phyloP scores from a whole-genome alignment of 257 asterid genomes.

The Nicotiana paniculata region DNA sequence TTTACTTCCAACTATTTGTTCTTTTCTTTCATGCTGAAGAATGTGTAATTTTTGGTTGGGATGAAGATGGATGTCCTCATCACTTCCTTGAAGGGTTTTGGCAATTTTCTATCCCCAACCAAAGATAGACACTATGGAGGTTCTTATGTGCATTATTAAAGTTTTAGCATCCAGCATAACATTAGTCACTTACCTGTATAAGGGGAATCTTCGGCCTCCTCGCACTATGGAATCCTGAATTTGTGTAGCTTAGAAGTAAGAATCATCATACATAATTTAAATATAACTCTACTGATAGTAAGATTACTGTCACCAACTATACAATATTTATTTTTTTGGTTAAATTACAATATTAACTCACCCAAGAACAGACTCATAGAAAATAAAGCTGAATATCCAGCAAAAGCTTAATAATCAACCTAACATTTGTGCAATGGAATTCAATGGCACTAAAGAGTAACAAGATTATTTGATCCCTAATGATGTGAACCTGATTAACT shows the following conservation, averaged over 20 bases:
- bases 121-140: neutral
- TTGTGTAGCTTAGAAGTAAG: constrained; percentile 14
- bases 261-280: neutral
- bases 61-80: neutral
- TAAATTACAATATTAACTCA: neutral
- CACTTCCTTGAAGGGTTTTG: neutral
- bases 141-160: neutral
- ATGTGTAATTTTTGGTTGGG: neutral
- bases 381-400: neutral
- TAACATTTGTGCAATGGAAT: neutral
- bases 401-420: neutral
- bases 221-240: constrained; percentile 78
- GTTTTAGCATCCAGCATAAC: neutral
- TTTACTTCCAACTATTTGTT: neutral
- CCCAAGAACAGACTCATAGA: neutral
- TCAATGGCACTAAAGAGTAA: neutral
- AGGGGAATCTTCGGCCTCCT: constrained; percentile 76
- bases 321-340: neutral
- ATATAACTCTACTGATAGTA: neutral
- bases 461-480: neutral
- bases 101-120: neutral
- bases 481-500: neutral
- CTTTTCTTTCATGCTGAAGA: neutral
- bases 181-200: constrained; percentile 63
- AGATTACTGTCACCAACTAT: neutral